A percentile compares a stretch with the other conserved stretches of the same genome.
phyloP scores from a whole-genome alignment of 371 early-diverging fungal genomes.

The Haplosporangium sp. region DNA sequence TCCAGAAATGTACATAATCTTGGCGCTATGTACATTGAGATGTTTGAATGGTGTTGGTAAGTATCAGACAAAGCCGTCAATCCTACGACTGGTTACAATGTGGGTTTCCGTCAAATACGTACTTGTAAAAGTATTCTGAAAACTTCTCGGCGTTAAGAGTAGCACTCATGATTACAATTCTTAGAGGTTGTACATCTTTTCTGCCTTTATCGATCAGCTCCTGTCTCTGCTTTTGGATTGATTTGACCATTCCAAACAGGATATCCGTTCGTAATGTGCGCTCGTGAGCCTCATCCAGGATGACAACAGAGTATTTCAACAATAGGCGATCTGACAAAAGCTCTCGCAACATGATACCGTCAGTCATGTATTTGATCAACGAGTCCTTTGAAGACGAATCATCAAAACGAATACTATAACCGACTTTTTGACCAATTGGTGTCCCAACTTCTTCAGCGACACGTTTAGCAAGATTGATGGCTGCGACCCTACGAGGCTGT shows the following conservation, averaged over 20 bases:
- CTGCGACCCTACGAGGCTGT: constrained; percentile 99
- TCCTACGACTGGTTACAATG: too few species aligned
- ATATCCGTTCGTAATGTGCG: constrained; percentile 97
- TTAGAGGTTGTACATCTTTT: constrained; percentile 67
- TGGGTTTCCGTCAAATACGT: neutral
- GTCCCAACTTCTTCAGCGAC: constrained; percentile 93
- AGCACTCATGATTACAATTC: constrained; percentile 97
- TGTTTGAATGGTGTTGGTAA: neutral
- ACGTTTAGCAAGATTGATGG: constrained; percentile 93
- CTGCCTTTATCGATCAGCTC: constrained; percentile 60
- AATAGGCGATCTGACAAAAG: constrained; percentile 86
- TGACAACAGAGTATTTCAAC: constrained; percentile 85
- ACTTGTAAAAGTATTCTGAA: constrained; percentile 84
- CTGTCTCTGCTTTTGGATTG: constrained; percentile 76
- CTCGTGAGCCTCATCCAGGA: constrained; percentile 99
- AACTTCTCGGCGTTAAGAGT: constrained; percentile 95
- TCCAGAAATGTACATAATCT: constrained; percentile 87
- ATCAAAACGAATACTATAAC: constrained; percentile 98
- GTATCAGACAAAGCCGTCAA: neutral
- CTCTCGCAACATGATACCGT: constrained; percentile 98
- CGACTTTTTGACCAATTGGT: constrained; percentile 83
- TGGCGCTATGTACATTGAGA: constrained; percentile 65
- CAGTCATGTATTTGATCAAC: constrained; percentile 95
- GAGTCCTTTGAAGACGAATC: constrained; percentile 88
- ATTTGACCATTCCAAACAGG: constrained; percentile 94